Base-by-base conservation (phyloP, 176 grass and related monocot species). In the Alopecurus myosuroides region DNA sequence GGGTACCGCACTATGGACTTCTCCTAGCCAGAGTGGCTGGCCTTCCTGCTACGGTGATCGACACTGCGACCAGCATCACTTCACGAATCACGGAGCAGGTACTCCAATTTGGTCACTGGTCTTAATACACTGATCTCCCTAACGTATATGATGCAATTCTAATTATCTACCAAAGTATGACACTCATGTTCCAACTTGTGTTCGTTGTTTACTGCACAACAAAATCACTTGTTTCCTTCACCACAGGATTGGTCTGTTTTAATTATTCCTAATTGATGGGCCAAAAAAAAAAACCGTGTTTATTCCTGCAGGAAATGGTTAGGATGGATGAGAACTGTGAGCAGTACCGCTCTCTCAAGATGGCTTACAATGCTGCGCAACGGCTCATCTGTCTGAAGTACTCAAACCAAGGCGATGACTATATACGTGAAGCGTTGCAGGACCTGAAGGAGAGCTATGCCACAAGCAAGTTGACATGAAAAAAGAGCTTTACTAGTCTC, bases 301-400 rank as follows among this genome's bases (percentile, higher is more conserved):
- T 63, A 19, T 18, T 30, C 39, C 42, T 74, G 52, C 79, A 98
- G 96, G 96, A 95, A 88, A 72, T 85, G 85, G 84, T 89, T 69
- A 95, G 91, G 88, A 98, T 90, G 84, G 76, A 86, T 51, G 77
- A 78, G 40, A 95, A 94, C 62, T 81, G 72, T 35, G 83, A 90
- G 80, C 82, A 95, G 61, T 91, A 88, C 39, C 77, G 60, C 62
- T 92, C 96, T 44, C 85, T 98, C 63, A 89, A 90, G 81, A 85
- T 87, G 87, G 70, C 73, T 5, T 98, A 98, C 87, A 73, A 85
- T 23, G 85, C 90, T 18, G 91, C 58, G 7, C 96, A 95, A 74
- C 90, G 79, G 66, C 90, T 98, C 49, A 78, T 94, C 51, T 98
- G 96, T 84, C 86, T 98, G 68, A 98, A 98, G 84, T 94, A 98